Conservation (phyloP, 495 filamentous ascomycete species). For the Pseudevernia furfuracea region DNA sequence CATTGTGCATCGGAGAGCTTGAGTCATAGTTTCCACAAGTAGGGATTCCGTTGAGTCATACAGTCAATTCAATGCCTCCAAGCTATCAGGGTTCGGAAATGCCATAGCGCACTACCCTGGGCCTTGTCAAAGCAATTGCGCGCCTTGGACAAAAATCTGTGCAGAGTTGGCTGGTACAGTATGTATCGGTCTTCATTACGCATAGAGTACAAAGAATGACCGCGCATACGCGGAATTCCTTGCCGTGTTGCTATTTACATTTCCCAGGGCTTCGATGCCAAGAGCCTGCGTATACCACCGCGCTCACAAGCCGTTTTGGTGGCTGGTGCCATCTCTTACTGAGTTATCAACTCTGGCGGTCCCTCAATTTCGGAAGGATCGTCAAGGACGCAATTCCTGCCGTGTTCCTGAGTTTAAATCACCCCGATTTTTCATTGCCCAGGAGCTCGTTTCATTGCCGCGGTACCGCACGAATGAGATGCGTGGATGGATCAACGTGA, state of each 20-base stretch:
- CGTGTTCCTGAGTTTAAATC: not conserved
- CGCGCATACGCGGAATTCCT: not conserved
- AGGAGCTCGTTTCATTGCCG: not conserved
- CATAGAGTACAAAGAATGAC: not conserved
- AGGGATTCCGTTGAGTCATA: not conserved
- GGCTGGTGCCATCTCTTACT: not conserved
- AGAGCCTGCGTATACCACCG: not conserved
- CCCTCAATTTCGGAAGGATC: not conserved
- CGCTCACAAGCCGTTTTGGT: not conserved
- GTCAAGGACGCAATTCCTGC: not conserved
- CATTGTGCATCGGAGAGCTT: constrained; percentile 1
- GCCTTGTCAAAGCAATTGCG: not conserved
- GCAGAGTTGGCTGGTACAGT: not conserved
- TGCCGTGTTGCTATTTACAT: not conserved
- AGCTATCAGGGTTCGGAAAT: too few relatives aligned
- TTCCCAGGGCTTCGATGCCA: not conserved
- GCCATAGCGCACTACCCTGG: not conserved
- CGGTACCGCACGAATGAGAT: not conserved
- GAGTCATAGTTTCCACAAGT: not conserved
- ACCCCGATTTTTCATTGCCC: not conserved
- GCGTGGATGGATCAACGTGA: not conserved
- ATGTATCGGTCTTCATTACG: not conserved
- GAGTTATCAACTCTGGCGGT: too few relatives aligned
- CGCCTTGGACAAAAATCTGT: not conserved
- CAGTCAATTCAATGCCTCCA: not conserved